phyloP scores from a whole-genome alignment of 192 early-diverging fungal species.

The Dimargaris verticillata region DNA sequence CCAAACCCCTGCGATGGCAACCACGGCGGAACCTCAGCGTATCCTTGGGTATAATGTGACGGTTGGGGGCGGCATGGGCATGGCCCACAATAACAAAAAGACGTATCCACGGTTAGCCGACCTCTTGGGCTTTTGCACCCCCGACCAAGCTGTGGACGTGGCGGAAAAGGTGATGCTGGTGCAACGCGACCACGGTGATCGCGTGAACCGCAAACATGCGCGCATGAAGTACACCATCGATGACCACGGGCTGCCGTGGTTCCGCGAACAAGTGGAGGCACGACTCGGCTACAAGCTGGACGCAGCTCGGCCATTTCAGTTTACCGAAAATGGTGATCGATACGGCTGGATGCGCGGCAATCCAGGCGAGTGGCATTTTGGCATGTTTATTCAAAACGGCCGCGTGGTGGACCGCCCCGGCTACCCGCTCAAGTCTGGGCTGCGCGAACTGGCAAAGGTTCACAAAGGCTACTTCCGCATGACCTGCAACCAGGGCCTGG shows the following conservation, averaged over 20 bases:
- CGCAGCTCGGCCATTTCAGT: conserved; percentile 51
- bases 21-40: conserved; percentile 14
- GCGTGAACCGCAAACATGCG: conserved; percentile 95
- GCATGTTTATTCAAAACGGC: conserved; percentile 85
- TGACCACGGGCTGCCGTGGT: conserved; percentile 84
- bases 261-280: conserved; percentile 66
- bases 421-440: conserved; percentile 52
- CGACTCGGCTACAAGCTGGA: conserved; percentile 61
- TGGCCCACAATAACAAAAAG: conserved; percentile 96
- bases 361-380: conserved; percentile 39
- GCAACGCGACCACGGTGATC: conserved; percentile 89
- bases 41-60: conserved; percentile 86
- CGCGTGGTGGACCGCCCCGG: conserved; percentile 70
- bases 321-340: conserved; percentile 79
- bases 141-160: conserved; percentile 61
- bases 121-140: conserved; percentile 61
- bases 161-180: conserved; percentile 81
- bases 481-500: conserved; percentile 84
- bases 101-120: conserved; percentile 80
- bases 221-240: conserved; percentile 98
- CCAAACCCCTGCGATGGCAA: conserved; percentile 14
- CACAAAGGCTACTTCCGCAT: conserved; percentile 68
- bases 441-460: conserved; percentile 58
- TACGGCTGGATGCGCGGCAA: conserved; percentile 62
- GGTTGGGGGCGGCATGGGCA: conserved; percentile 95